Evolutionary conservation across 306 rosid species (phyloP).

Genomic region (Vigna nakashimae): DNA sequence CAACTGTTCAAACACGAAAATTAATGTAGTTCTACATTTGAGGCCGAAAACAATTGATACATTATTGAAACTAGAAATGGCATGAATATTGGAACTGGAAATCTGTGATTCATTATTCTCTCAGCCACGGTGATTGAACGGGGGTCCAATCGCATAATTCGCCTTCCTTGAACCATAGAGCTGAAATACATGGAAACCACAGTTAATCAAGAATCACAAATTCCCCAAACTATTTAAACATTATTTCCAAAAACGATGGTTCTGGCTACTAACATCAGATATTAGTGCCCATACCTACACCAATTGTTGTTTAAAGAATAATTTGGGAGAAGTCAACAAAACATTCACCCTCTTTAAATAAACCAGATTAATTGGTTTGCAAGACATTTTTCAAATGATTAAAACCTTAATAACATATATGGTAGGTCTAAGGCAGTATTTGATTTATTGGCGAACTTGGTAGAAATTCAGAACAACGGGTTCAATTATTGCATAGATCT

Average conservation of each 20-base stretch:
- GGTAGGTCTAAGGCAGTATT: conserved; percentile 23
- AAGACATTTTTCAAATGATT: conserved; percentile 25
- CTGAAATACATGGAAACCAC: conserved; percentile 53
- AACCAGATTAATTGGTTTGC: conserved; percentile 18
- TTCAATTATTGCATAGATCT: background rate
- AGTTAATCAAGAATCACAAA: conserved; percentile 24
- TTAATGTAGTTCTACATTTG: conserved; percentile 29
- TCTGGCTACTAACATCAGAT: background rate
- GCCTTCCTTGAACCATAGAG: conserved; percentile 94
- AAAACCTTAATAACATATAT: conserved; percentile 4
- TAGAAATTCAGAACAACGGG: background rate
- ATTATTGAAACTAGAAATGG: conserved; percentile 44
- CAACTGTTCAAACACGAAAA: conserved; percentile 24
- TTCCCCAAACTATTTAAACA: background rate
- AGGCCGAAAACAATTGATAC: conserved; percentile 23
- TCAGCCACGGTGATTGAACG: conserved; percentile 73
- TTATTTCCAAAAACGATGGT: conserved; percentile 12
- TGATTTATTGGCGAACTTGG: conserved; percentile 15
- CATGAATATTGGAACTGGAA: conserved; percentile 27
- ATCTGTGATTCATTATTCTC: conserved; percentile 62
- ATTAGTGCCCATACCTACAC: no score
- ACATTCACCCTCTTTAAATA: background rate
- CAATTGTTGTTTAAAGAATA: background rate
- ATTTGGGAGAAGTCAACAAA: background rate
- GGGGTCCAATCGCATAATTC: conserved; percentile 85